These are phyloP conservation scores for Leccinum idahoense DNA, from an alignment of 1,284 basidiomycete genomes.

Conservation along the genomic window DNA sequence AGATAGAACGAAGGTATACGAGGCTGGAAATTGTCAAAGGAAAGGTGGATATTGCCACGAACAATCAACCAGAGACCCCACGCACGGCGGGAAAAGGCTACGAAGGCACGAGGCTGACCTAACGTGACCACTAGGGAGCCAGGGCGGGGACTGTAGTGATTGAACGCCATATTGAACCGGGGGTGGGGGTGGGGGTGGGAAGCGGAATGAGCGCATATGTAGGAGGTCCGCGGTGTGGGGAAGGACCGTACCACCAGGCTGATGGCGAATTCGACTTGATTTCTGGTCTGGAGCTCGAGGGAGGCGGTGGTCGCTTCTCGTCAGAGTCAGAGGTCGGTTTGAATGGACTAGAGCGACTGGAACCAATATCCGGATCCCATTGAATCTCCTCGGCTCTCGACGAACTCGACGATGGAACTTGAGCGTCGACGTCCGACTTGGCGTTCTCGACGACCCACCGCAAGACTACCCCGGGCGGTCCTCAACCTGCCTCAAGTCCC, in stretches of 20 bases:
- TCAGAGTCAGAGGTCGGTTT: background rate
- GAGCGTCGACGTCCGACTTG: background rate
- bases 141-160: conserved; percentile 9
- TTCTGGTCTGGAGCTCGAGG: conserved; percentile 6
- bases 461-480: conserved; percentile 15
- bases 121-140: conserved; percentile 15
- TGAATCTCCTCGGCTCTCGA: conserved; percentile 1
- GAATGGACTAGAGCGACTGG: background rate
- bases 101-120: background rate
- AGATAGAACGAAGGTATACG: too few species aligned
- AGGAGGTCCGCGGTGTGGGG: conserved; percentile 7
- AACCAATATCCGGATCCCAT: conserved; percentile 15
- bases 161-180: conserved; percentile 12
- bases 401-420: background rate
- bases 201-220: conserved; percentile 9
- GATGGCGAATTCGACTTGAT: conserved; percentile 10
- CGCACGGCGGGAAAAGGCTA: too few species aligned
- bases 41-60: too few species aligned
- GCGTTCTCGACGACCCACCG: conserved; percentile 2
- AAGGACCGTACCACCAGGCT: conserved; percentile 10
- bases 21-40: too few species aligned
- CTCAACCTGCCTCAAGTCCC: background rate
- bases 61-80: too few species aligned
- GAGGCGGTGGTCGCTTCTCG: background rate
- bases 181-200: conserved; percentile 11